Conservation (phyloP, 148 eudicot genomes). For the Rhododendron ferrugineum region DNA sequence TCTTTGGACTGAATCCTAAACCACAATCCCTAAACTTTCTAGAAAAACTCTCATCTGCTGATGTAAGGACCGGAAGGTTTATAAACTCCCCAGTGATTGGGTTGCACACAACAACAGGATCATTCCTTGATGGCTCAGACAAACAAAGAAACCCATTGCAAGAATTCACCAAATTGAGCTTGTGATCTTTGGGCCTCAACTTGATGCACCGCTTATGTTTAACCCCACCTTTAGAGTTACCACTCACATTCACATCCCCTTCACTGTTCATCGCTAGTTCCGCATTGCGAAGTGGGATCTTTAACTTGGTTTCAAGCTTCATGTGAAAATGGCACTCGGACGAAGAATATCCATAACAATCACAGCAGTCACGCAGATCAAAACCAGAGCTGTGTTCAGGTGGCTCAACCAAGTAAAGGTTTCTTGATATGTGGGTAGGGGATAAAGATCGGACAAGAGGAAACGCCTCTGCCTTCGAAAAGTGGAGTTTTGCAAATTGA, state of each 20-base stretch:
- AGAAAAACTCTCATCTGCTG: no score
- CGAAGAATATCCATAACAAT: neutral
- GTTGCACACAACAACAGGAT: slow-evolving; percentile 21
- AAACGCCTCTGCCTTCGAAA: neutral
- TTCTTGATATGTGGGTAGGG: neutral
- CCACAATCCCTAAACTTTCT: neutral
- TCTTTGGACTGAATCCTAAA: slow-evolving; percentile 13
- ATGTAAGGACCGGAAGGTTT: slow-evolving; percentile 1
- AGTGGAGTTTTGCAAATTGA: slow-evolving; percentile 10
- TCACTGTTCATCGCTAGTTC: neutral
- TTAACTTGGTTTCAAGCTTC: slow-evolving; percentile 11
- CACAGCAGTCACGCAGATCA: neutral
- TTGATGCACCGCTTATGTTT: slow-evolving; percentile 9
- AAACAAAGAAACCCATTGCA: slow-evolving; percentile 19
- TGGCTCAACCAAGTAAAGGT: slow-evolving; percentile 11
- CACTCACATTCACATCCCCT: neutral
- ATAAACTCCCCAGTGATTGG: slow-evolving; percentile 24
- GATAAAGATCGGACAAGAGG: neutral
- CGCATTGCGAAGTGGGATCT: slow-evolving; percentile 9
- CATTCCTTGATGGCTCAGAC: neutral
- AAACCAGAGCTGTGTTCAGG: neutral
- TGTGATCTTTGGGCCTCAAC: neutral
- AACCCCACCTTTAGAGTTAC: neutral
- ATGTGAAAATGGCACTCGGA: neutral
- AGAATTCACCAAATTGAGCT: slow-evolving; percentile 7